Percentiles rank a stretch among this genome's conserved stretches.
Evolutionary conservation across 2,329 filamentous ascomycete genomes (phyloP).

Genomic region (Sporothrix sp.): DNA sequence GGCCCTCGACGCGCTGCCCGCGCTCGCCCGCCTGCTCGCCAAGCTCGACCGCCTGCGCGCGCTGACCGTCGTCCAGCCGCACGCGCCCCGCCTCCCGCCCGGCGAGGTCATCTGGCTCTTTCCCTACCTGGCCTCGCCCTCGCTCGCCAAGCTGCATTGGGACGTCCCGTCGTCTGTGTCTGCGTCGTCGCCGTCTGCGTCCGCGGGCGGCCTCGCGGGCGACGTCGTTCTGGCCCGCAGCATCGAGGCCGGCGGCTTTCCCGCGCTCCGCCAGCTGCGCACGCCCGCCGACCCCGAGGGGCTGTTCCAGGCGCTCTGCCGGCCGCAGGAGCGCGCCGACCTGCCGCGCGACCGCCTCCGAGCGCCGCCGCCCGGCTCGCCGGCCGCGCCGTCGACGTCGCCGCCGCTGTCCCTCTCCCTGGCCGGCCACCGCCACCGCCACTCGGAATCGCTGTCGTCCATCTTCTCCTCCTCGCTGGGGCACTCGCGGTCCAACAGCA

Average conservation of each 20-base stretch:
- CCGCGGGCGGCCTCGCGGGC: slow-evolving; percentile 27
- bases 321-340: slow-evolving; percentile 47
- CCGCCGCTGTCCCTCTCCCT: background rate
- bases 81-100: slow-evolving; percentile 44
- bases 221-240: slow-evolving; percentile 55
- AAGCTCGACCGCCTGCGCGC: slow-evolving; percentile 39
- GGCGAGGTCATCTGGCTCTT: slow-evolving; percentile 52
- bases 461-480: slow-evolving; percentile 1
- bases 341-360: slow-evolving; percentile 42
- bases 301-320: slow-evolving; percentile 58
- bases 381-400: background rate
- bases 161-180: slow-evolving; percentile 43
- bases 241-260: slow-evolving; percentile 54
- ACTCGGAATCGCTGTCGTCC: slow-evolving; percentile 10
- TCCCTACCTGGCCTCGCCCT: slow-evolving; percentile 50
- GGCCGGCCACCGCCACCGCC: slow-evolving; percentile 1
- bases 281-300: slow-evolving; percentile 62
- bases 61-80: slow-evolving; percentile 46
- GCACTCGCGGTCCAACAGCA: slow-evolving; percentile 13
- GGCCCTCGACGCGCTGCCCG: slow-evolving; percentile 45
- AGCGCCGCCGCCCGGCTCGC: slow-evolving; percentile 21
- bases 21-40: slow-evolving; percentile 49
- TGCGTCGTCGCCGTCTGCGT: background rate
- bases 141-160: slow-evolving; percentile 50
- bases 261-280: slow-evolving; percentile 48